phyloP scores from a whole-genome alignment of 805 yeast species.

The Hanseniaspora jakobsenii region DNA sequence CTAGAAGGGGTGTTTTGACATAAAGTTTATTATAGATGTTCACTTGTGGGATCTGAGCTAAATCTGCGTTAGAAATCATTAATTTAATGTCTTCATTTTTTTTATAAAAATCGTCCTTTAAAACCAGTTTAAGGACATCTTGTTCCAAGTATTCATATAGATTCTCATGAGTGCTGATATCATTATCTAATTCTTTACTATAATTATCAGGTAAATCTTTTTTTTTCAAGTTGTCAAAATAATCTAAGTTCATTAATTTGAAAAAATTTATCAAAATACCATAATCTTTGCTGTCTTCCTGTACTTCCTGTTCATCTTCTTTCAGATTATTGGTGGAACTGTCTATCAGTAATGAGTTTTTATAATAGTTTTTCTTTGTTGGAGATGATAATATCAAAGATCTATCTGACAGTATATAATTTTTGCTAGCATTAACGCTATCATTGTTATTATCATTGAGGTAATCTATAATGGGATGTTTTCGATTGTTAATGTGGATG shows the following conservation, averaged over 20 bases:
- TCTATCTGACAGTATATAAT: slow-evolving; percentile 1
- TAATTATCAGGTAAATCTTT: slow-evolving; percentile 7
- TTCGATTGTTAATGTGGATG: slow-evolving; percentile 13
- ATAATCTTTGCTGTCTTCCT: not conserved
- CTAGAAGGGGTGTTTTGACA: slow-evolving; percentile 13
- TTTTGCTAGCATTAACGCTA: not conserved
- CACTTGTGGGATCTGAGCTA: not conserved
- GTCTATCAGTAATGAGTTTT: not conserved
- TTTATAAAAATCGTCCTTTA: not conserved
- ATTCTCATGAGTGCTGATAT: too few relatives aligned
- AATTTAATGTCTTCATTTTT: slow-evolving; percentile 1
- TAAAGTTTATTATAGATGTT: not conserved
- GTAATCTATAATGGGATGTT: slow-evolving; percentile 12
- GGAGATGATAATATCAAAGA: slow-evolving; percentile 12
- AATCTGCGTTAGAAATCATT: not conserved
- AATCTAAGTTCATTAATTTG: not conserved
- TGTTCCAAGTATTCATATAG: too few relatives aligned
- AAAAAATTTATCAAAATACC: slow-evolving; percentile 4
- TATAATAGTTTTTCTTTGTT: not conserved
- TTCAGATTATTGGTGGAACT: too few relatives aligned
- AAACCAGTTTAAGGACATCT: too few relatives aligned
- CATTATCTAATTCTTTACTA: not conserved
- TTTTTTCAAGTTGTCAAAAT: slow-evolving; percentile 7
- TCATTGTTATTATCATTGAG: slow-evolving; percentile 2
- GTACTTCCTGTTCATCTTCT: not conserved